Evolutionary conservation across 306 rosid species (phyloP), one percentile per base, ranked within the genome.

Genomic region (Quercus gilva): DNA sequence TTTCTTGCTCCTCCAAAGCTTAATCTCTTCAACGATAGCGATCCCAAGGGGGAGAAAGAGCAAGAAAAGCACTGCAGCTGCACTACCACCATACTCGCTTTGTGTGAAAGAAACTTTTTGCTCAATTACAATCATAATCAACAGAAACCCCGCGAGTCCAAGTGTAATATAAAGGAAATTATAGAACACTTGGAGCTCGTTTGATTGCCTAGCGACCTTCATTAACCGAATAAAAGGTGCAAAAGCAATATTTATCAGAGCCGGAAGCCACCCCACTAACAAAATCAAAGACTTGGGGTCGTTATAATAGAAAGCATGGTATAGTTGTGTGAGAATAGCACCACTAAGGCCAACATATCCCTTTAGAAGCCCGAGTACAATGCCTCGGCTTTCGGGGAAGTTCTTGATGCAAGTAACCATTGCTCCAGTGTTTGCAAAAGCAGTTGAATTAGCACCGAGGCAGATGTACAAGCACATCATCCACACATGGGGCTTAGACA

Each of bases 341-440:
- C 94, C 98, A 15, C 98, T 91, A 7, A 93, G 82, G 0, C 98
- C 98, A 1, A 86, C 89, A 4, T 87, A 91, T 1, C 94, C 94
- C 70, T 89, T 91, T 8, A 91, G 76, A 5, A 91, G 84, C 0
- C 98, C 98, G 1, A 93, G 19, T 1, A 91, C 91, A 0, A 88
- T 88, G 0, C 98, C 98, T 0, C 94, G 90, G 12, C 85, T 87
- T 25, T 81, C 89, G 0, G 98, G 98, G 83, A 90, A 93, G 80
- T 93, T 93, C 79, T 93, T 91, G 18, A 93, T 92, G 29, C 94
- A 87, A 0, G 98, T 93, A 69, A 93, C 94, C 0, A 91, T 59
- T 5, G 97, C 91, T 4, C 97, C 94, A 0, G 93, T 93, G 86
- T 93, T 93, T 61, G 94, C 82, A 14, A 88, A 93, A 4, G 93